Conservation (phyloP, 2,329 filamentous ascomycete genomes). For the Thelonectria blattea region DNA sequence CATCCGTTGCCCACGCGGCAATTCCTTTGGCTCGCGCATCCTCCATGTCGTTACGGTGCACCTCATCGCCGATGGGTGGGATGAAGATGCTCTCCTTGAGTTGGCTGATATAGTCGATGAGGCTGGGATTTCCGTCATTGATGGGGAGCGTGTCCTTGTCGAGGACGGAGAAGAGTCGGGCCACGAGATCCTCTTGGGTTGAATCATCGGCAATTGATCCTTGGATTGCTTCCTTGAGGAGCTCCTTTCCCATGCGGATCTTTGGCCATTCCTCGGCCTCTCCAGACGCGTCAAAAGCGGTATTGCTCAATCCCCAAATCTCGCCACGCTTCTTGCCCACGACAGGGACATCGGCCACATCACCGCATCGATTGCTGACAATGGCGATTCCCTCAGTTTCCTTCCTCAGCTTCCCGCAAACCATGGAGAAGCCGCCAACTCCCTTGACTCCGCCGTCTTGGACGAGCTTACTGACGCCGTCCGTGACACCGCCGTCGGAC, state of each 20-base stretch:
- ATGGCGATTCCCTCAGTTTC: constrained; percentile 62
- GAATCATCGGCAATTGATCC: constrained; percentile 45
- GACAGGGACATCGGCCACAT: constrained; percentile 61
- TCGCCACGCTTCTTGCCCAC: constrained; percentile 58
- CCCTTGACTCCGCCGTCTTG: constrained; percentile 60
- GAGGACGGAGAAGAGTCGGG: constrained; percentile 59
- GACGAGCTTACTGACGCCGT: constrained; percentile 60
- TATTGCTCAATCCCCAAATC: constrained; percentile 68
- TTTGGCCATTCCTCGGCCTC: constrained; percentile 64
- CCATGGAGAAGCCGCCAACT: constrained; percentile 70
- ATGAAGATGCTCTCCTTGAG: constrained; percentile 68
- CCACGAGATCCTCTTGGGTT: constrained; percentile 56
- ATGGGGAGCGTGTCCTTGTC: constrained; percentile 62
- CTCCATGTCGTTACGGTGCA: constrained; percentile 53
- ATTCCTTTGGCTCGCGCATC: constrained; percentile 47
- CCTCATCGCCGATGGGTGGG: constrained; percentile 59
- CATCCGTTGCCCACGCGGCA: constrained; percentile 47
- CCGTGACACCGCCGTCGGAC: constrained; percentile 52
- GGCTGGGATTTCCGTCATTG: constrained; percentile 48
- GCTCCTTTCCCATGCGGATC: constrained; percentile 57
- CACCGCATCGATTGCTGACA: constrained; percentile 65
- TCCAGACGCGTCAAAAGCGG: constrained; percentile 55
- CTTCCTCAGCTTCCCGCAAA: constrained; percentile 65
- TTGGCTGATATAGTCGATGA: constrained; percentile 59
- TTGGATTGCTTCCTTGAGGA: constrained; percentile 52